These are phyloP conservation scores for Fusarium praegraminearum DNA, from an alignment of 2,329 filamentous ascomycete genomes.

Conservation along the genomic window DNA sequence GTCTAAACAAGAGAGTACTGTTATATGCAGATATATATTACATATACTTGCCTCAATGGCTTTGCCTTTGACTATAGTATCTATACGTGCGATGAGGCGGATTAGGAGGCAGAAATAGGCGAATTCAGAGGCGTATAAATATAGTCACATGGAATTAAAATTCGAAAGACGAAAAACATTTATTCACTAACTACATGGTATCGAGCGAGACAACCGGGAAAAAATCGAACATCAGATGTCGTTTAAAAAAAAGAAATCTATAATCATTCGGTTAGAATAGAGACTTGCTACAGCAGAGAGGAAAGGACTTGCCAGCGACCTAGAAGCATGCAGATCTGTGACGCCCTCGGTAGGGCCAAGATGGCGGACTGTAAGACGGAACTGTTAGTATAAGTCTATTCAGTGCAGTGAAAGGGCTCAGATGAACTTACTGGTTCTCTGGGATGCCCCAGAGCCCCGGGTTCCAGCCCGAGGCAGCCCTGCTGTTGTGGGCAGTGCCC, in stretches of 20 bases:
- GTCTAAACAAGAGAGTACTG: not conserved
- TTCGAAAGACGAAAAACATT: not conserved
- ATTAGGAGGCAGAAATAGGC: not conserved
- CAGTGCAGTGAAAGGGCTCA: not conserved
- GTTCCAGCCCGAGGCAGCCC: conserved; percentile 1
- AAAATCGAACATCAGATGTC: not conserved
- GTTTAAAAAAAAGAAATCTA: not conserved
- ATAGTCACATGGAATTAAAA: not conserved
- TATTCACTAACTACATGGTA: not conserved
- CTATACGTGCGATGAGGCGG: not conserved
- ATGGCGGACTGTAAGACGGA: not conserved
- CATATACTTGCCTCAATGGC: not conserved
- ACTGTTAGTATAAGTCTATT: not conserved
- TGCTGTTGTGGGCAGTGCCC: conserved; percentile 1
- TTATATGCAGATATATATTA: too few species aligned
- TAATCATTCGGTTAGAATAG: not conserved
- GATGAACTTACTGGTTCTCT: not conserved
- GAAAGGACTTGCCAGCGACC: not conserved
- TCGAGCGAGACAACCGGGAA: not conserved
- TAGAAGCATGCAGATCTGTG: not conserved
- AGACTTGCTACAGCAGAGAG: too few species aligned
- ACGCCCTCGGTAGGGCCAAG: not conserved
- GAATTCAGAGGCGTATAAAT: too few species aligned
- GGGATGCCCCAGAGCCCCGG: conserved; percentile 4
- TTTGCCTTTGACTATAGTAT: not conserved